Evolutionary conservation across 805 yeast species (phyloP).

Genomic region (Ogataea wickerhamii): DNA sequence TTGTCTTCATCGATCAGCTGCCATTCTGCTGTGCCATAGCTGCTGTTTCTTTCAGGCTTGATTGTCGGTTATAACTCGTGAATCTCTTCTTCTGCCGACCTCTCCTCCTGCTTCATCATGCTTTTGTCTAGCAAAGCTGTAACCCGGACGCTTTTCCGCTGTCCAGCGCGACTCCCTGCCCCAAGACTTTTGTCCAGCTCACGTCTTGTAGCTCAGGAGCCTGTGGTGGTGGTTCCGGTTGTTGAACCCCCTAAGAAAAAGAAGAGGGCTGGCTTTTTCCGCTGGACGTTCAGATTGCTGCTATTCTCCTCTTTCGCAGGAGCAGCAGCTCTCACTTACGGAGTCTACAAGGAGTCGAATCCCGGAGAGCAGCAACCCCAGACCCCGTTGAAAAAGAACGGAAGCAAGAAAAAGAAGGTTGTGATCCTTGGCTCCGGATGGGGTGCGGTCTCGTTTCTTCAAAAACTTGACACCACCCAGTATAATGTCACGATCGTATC

Average conservation of each 20-base stretch:
- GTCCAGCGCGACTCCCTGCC: neutral
- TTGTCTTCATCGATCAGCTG: too few species aligned
- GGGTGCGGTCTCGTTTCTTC: conserved; percentile 84
- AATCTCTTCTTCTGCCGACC: too few species aligned
- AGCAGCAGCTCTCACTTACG: conserved; percentile 57
- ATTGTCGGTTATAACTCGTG: too few species aligned
- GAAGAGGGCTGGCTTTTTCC: conserved; percentile 29
- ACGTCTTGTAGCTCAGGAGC: conserved; percentile 3
- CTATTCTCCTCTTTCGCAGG: conserved; percentile 47
- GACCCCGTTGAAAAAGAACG: conserved; percentile 40
- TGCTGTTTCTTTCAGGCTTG: too few species aligned
- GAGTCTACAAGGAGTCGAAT: conserved; percentile 56
- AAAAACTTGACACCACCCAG: conserved; percentile 76
- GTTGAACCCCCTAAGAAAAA: conserved; percentile 7
- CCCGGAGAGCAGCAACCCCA: conserved; percentile 62
- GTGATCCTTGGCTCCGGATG: conserved; percentile 88
- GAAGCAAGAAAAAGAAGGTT: conserved; percentile 61
- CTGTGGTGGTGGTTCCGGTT: conserved; percentile 3
- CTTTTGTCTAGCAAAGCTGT: neutral
- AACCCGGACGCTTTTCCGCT: neutral
- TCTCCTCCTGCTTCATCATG: neutral
- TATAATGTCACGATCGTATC: conserved; percentile 88
- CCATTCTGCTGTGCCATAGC: too few species aligned
- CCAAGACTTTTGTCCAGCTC: conserved; percentile 9
- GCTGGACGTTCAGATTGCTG: conserved; percentile 45